Conservation (phyloP, 2,329 filamentous ascomycete genomes). For the Didymella sp. region DNA sequence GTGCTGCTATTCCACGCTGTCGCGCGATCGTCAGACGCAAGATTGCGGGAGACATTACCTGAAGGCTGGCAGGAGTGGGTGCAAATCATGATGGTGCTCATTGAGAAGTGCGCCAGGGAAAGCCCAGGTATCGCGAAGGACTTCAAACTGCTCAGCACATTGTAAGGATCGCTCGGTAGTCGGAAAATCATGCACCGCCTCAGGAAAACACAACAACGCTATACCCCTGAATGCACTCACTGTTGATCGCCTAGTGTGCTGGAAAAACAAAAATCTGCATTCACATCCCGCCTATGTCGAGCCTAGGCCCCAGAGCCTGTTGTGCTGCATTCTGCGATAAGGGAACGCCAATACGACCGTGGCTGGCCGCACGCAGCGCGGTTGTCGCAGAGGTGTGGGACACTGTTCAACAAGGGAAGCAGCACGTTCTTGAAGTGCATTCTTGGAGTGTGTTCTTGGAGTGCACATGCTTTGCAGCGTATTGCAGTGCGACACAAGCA, state of each 20-base stretch:
- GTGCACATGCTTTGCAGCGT: not conserved
- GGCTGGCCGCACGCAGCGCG: conserved; percentile 4
- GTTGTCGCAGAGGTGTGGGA: conserved; percentile 1
- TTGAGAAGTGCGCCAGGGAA: conserved; percentile 41
- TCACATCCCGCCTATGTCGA: not conserved
- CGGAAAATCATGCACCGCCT: conserved; percentile 13
- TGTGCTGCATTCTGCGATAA: not conserved
- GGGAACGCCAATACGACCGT: conserved; percentile 11
- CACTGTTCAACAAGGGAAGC: not conserved
- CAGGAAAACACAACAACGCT: not conserved
- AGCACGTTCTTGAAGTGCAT: not conserved
- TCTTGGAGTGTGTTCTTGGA: too few relatives aligned
- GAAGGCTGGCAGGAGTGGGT: conserved; percentile 48
- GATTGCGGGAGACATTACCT: conserved; percentile 42
- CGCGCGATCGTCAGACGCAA: conserved; percentile 37
- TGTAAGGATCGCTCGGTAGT: conserved; percentile 25
- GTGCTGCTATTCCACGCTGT: conserved; percentile 45
- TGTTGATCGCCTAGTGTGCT: not conserved
- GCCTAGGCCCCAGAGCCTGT: not conserved
- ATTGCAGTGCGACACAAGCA: conserved; percentile 13
- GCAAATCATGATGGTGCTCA: conserved; percentile 45
- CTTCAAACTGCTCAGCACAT: conserved; percentile 42
- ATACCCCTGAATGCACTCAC: not conserved
- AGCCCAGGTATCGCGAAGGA: conserved; percentile 49
- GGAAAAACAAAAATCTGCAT: not conserved